Evolutionary conservation across 2,329 filamentous ascomycete species (phyloP).

Genomic region (Microcyclosporella mali): DNA sequence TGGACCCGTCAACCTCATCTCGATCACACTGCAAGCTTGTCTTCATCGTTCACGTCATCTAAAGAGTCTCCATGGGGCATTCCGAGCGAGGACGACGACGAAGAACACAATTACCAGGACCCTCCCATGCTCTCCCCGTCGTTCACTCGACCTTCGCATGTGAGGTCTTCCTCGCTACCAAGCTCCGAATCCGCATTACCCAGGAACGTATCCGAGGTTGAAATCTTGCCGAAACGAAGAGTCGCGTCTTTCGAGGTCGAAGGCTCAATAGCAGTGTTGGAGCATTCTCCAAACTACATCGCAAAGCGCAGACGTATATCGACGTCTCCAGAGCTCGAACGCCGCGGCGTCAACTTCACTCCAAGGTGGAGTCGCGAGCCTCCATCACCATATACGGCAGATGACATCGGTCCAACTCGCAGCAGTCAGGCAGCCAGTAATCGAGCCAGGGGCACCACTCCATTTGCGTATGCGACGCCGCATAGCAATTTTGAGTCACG

Average conservation of each 20-base stretch:
- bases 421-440: slow-evolving; percentile 35
- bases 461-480: slow-evolving; percentile 68
- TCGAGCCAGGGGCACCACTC: slow-evolving; percentile 45
- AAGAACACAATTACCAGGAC: slow-evolving; percentile 5
- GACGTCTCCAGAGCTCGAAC: slow-evolving; percentile 47
- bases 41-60: slow-evolving; percentile 41
- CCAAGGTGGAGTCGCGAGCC: slow-evolving; percentile 42
- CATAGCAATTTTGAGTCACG: slow-evolving; percentile 47
- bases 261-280: slow-evolving; percentile 25
- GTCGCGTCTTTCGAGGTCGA: slow-evolving; percentile 28
- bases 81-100: slow-evolving; percentile 4
- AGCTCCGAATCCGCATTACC: slow-evolving; percentile 11
- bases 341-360: slow-evolving; percentile 33
- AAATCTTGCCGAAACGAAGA: slow-evolving; percentile 24
- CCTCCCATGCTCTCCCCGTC: slow-evolving; percentile 9
- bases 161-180: slow-evolving; percentile 24
- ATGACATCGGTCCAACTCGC: slow-evolving; percentile 17
- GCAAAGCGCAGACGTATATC: slow-evolving; percentile 49
- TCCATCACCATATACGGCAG: slow-evolving; percentile 37
- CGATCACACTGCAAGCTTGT: slow-evolving; percentile 50
- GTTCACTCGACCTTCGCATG: slow-evolving; percentile 6
- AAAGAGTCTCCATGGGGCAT: slow-evolving; percentile 20
- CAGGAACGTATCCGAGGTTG: slow-evolving; percentile 9
- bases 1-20: slow-evolving; percentile 63
- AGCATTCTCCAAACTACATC: slow-evolving; percentile 15